Base-by-base conservation (phyloP, 2,329 filamentous ascomycete species). In the Xylaria digitata region DNA sequence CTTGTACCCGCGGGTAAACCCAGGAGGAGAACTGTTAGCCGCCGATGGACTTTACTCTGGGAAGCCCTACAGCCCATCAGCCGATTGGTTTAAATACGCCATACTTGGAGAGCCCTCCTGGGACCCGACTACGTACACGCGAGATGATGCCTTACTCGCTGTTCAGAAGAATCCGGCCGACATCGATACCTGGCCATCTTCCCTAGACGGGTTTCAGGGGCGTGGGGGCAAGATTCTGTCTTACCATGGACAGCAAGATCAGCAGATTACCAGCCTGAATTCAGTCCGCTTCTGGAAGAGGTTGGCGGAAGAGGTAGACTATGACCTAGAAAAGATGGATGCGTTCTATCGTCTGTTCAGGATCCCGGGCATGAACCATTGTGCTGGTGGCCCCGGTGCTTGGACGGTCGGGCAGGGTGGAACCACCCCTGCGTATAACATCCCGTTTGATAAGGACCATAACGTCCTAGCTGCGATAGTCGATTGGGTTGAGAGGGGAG, bases 381-480 rank as follows among this genome's bases (percentile, higher is more conserved):
- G 85, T 72, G 68, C 66, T 37, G 80, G 81, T 2, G 86, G 86
- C 6, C 76, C 75, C 1, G 84, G 85, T 1, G 84, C 84, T 0
- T 79, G 74, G 70, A 68, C 70, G 6, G 46, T 80, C 2, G 78
- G 79, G 0, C 70, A 76, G 57, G 59, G 69, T 6, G 52, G 72
- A 40, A 49, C 43, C 0, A 55, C 71, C 0, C 50, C 74, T 0
- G 71, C 71, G 0, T 71, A 72, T 3, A 69, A 58, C 0, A 66
- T 75, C 8, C 67, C 67, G 1, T 77, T 75, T 43, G 73, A 82
- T 17, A 77, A 80, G 0, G 72, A 79, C 6, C 72, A 80, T 23
- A 86, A 86, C 23, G 77, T 85, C 0, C 72, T 86, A 4, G 79
- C 82, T 60, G 80, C 82, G 0, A 74, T 86, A 2, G 82, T 86